phyloP scores from a whole-genome alignment of 2,329 filamentous ascomycete species.

The Aspergillus versicolor region DNA sequence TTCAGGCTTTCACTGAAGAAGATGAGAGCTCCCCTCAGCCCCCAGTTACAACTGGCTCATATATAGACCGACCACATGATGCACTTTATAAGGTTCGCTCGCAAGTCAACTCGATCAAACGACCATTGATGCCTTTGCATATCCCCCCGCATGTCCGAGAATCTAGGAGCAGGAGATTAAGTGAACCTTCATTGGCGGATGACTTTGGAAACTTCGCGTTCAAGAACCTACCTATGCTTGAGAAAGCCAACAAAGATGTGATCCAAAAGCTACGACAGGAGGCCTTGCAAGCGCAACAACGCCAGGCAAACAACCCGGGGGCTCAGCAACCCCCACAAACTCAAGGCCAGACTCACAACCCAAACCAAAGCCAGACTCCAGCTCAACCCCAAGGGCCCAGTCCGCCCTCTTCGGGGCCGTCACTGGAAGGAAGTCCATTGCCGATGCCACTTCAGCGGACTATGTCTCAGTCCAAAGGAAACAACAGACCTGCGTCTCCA shows the following conservation, averaged over 20 bases:
- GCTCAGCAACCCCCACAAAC: constrained; percentile 24
- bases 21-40: constrained; percentile 77
- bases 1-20: constrained; percentile 90
- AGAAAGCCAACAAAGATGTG: constrained; percentile 98
- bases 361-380: background rate
- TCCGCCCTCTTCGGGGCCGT: constrained; percentile 61
- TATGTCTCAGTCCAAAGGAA: constrained; percentile 76
- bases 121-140: constrained; percentile 89
- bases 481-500: constrained; percentile 80
- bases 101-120: constrained; percentile 84
- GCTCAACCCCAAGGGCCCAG: constrained; percentile 1
- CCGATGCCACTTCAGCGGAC: constrained; percentile 78
- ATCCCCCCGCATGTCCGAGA: constrained; percentile 97
- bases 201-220: constrained; percentile 97
- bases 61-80: constrained; percentile 88
- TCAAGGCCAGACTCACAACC: background rate
- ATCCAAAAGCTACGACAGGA: constrained; percentile 94
- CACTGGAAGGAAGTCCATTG: constrained; percentile 81
- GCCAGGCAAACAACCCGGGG: constrained; percentile 38
- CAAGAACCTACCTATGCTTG: constrained; percentile 93
- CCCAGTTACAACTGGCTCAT: constrained; percentile 69
- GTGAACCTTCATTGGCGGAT: constrained; percentile 82
- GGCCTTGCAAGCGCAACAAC: constrained; percentile 70
- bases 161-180: constrained; percentile 79
- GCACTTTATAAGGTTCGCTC: constrained; percentile 85